Percentiles rank a stretch among this genome's conserved stretches.
Evolutionary conservation across 371 early-diverging fungal genomes (phyloP).

Genomic region (Mucor circinelloides): DNA sequence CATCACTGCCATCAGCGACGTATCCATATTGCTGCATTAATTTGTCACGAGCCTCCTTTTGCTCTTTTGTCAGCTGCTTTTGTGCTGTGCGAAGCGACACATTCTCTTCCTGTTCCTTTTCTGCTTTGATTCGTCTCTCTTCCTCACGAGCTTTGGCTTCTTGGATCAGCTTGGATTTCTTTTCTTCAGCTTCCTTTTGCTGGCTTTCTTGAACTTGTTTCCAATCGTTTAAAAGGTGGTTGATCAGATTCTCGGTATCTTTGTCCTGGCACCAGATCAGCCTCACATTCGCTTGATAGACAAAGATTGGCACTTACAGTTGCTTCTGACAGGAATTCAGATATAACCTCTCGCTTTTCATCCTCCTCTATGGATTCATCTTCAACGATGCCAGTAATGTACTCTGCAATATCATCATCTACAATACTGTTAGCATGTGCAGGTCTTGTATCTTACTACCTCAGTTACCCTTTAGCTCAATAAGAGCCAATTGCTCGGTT

Average conservation of each 20-base stretch:
- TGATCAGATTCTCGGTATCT: slow-evolving; percentile 39
- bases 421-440: not conserved
- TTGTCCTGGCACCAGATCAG: slow-evolving; percentile 29
- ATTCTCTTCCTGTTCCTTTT: slow-evolving; percentile 24
- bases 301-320: slow-evolving; percentile 29
- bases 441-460: not conserved
- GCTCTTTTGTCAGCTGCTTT: slow-evolving; percentile 49
- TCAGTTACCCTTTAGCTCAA: slow-evolving; percentile 32
- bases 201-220: slow-evolving; percentile 40
- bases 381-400: slow-evolving; percentile 58
- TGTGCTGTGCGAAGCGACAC: slow-evolving; percentile 20
- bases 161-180: slow-evolving; percentile 38
- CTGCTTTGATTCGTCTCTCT: slow-evolving; percentile 19
- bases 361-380: slow-evolving; percentile 58
- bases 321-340: slow-evolving; percentile 56
- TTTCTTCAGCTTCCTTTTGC: slow-evolving; percentile 38
- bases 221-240: slow-evolving; percentile 37
- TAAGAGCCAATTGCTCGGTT: slow-evolving; percentile 22
- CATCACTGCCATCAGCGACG: slow-evolving; percentile 48
- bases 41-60: slow-evolving; percentile 54
- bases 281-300: not conserved
- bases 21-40: slow-evolving; percentile 59
- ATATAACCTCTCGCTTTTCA: slow-evolving; percentile 59
- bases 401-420: slow-evolving; percentile 57
- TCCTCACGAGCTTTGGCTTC: slow-evolving; percentile 39